Base-by-base conservation (phyloP, 2,329 filamentous ascomycete species). In the Coniochaeta sp. region DNA sequence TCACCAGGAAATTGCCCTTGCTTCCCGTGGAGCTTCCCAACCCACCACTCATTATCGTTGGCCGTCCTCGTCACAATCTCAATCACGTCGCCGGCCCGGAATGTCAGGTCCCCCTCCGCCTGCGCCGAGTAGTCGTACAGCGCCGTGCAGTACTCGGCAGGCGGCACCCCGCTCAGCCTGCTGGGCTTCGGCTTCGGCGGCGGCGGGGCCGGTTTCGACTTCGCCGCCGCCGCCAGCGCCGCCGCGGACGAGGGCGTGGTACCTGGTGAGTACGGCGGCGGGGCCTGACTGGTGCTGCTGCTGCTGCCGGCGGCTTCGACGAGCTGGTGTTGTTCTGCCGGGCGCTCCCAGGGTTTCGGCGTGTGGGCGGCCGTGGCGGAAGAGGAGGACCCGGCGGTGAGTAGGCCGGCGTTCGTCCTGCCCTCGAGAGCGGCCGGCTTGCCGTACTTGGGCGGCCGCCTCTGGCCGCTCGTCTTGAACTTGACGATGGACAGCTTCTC, bases 21-120 rank as follows among this genome's bases (percentile, higher is more conserved):
- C 75, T 88, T 89, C 57, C 89, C 91, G 62, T 89, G 81, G 59
- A 96, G 71, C 71, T 86, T 90, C 40, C 95, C 95, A 9, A 82
- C 88, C 95, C 95, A 99, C 95, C 95, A 99, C 74, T 99, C 95
- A 67, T 99, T 98, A 58, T 91, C 88, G 69, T 96, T 97, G 64
- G 84, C 81, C n/a, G 91, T 96, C 66, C 90, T 83, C 62, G 81
- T 82, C 2, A 95, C 73, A 67, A 99, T 93, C 73, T 98, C 93
- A 69, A 99, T 98, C 5, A 89, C 77, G 63, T 99, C 95, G 6
- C 93, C 93, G 0, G 91, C 86, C 19, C 83, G 83, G 77, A 99
- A 99, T 68, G 90, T 96, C 64, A 99, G 78, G 71, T 99, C 95
- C 3, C 93, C 93, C 64, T 96, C 92, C 1, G 93, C 93, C 72